A percentile compares a stretch with the other conserved stretches of the same genome.
These are phyloP conservation scores for Daldinia sp. DNA, from an alignment of 2,329 filamentous ascomycete genomes.

Conservation along the genomic window DNA sequence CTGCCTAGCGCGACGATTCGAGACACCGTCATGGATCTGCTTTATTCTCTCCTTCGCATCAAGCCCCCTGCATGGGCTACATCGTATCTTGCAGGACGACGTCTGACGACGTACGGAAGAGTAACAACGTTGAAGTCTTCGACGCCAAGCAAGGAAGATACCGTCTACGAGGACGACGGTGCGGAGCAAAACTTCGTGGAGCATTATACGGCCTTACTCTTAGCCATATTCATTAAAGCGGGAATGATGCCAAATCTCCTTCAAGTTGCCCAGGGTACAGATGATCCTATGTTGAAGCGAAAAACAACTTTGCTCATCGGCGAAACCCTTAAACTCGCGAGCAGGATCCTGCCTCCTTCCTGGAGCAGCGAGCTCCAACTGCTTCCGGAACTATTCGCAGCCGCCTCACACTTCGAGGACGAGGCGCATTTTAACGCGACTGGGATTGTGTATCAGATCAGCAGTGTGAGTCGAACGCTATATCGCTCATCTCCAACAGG, in stretches of 20 bases:
- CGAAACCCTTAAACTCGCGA: constrained; percentile 88
- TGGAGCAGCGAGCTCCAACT: constrained; percentile 89
- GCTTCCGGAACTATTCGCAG: constrained; percentile 83
- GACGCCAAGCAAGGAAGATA: constrained; percentile 58
- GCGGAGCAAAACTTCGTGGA: constrained; percentile 86
- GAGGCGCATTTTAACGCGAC: constrained; percentile 82
- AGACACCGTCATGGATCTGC: constrained; percentile 85
- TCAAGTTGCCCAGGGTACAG: constrained; percentile 71
- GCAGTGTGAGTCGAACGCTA: constrained; percentile 92
- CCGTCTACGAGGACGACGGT: constrained; percentile 69
- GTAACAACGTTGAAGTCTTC: constrained; percentile 80
- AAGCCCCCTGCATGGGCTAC: constrained; percentile 95
- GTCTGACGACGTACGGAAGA: constrained; percentile 95
- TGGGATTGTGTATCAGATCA: constrained; percentile 95
- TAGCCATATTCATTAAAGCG: constrained; percentile 85
- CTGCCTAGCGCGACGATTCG: constrained; percentile 64
- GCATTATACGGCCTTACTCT: constrained; percentile 89
- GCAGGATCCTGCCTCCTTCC: constrained; percentile 79
- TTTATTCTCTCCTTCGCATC: constrained; percentile 83
- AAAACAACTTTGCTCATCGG: constrained; percentile 92
- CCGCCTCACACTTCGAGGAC: constrained; percentile 74
- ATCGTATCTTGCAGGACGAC: constrained; percentile 89
- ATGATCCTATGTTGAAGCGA: constrained; percentile 76
- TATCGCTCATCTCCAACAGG: constrained; percentile 75
- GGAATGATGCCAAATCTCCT: constrained; percentile 72